Conservation (phyloP, 2,329 filamentous ascomycete genomes). For the Colletotrichum simmondsii region DNA sequence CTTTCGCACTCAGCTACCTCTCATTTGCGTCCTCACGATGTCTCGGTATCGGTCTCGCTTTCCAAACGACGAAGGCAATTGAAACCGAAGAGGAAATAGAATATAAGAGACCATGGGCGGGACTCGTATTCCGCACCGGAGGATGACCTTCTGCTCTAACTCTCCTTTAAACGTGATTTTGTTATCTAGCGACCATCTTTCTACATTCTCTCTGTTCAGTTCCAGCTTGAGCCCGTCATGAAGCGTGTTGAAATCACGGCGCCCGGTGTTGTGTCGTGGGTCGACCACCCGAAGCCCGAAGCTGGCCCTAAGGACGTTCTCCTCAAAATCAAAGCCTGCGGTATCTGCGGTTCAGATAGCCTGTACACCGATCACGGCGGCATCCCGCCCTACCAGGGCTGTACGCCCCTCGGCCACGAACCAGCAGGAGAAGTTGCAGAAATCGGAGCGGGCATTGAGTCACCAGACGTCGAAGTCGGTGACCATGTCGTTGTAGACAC, state of each 20-base stretch:
- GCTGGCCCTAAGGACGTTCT: constrained; percentile 8
- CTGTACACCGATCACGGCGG: constrained; percentile 4
- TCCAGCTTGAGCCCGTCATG: background rate
- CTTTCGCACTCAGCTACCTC: background rate
- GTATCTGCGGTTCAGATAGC: constrained; percentile 15
- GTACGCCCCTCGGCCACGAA: constrained; percentile 4
- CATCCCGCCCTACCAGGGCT: background rate
- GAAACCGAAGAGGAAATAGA: background rate
- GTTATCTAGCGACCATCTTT: background rate
- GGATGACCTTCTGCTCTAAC: background rate
- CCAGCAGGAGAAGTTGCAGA: constrained; percentile 10
- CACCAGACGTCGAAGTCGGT: background rate
- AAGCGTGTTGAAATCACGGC: background rate
- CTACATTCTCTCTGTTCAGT: background rate
- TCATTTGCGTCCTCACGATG: background rate
- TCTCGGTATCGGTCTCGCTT: background rate
- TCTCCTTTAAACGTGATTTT: background rate
- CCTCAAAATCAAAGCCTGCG: constrained; percentile 12
- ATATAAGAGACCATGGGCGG: background rate
- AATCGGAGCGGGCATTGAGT: background rate
- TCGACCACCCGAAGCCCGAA: constrained; percentile 1
- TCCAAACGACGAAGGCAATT: background rate
- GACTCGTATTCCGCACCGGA: background rate
- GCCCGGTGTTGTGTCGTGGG: constrained; percentile 1
- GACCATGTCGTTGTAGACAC: constrained; percentile 20